A percentile compares a stretch with the other conserved stretches of the same genome.
These are phyloP conservation scores for Globisporangium cystogenes DNA, from an alignment of 352 stramenopile species.

Conservation along the genomic window DNA sequence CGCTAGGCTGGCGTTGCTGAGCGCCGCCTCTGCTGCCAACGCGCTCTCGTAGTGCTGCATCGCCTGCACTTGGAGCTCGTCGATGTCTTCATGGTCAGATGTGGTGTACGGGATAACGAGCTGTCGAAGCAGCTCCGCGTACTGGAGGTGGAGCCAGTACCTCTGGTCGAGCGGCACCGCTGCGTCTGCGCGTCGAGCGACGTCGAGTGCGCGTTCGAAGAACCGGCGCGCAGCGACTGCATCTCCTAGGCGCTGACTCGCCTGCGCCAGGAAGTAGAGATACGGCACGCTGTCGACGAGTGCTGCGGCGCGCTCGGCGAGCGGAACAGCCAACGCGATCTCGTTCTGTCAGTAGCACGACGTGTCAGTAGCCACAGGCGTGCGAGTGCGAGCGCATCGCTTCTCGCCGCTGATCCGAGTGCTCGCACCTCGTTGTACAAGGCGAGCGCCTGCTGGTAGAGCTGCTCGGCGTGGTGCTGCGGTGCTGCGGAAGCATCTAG, in stretches of 20 bases:
- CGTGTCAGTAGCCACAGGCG: background rate
- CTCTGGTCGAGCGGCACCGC: background rate
- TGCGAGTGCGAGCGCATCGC: background rate
- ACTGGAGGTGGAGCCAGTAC: constrained; percentile 12
- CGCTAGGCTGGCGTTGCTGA: background rate
- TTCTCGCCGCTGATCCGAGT: too few relatives aligned
- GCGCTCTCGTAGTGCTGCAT: constrained; percentile 8
- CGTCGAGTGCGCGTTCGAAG: constrained; percentile 4
- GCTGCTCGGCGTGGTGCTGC: background rate
- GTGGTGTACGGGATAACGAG: constrained; percentile 1
- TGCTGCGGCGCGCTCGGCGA: background rate
- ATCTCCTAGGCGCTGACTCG: background rate
- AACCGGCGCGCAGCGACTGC: background rate
- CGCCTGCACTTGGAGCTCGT: background rate
- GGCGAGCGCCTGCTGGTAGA: constrained; percentile 1
- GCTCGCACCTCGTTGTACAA: constrained; percentile 2
- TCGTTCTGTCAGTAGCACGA: background rate
- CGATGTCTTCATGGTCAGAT: background rate
- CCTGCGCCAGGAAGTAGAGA: constrained; percentile 10
- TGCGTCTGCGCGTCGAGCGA: background rate
- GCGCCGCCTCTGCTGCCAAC: background rate
- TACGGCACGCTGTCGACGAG: constrained; percentile 1
- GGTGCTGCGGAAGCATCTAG: too few relatives aligned
- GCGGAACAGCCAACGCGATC: constrained; percentile 1
- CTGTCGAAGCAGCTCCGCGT: constrained; percentile 10